Evolutionary conservation across 306 rosid species (phyloP).

Genomic region (Adenanthera pavonina): DNA sequence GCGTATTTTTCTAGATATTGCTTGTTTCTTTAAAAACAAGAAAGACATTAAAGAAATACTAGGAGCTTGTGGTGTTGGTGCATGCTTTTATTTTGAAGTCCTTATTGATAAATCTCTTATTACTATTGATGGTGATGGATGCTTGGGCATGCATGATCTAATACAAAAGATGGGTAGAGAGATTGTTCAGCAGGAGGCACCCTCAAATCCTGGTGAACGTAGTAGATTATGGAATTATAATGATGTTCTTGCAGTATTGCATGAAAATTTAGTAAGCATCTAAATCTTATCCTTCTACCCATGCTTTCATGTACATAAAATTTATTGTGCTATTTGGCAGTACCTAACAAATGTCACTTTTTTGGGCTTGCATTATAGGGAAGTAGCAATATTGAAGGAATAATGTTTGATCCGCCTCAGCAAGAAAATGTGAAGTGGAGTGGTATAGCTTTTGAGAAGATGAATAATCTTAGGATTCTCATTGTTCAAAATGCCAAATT

Average conservation of each 20-base stretch:
- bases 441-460: too few species aligned
- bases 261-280: background rate
- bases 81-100: background rate
- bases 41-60: constrained; percentile 22
- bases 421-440: too few species aligned
- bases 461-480: background rate
- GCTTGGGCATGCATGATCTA: background rate
- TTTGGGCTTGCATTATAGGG: too few species aligned
- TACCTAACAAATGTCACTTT: too few species aligned
- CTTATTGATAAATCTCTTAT: background rate
- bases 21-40: constrained; percentile 15
- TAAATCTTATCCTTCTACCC: too few species aligned
- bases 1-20: background rate
- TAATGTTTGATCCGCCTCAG: too few species aligned
- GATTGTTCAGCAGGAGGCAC: background rate
- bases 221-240: background rate
- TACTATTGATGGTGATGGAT: background rate
- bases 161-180: background rate
- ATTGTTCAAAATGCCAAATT: background rate
- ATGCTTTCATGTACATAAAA: too few species aligned
- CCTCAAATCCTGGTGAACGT: background rate
- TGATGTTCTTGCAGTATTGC: background rate
- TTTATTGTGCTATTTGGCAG: too few species aligned
- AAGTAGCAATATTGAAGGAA: too few species aligned
- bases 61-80: background rate